phyloP scores from a whole-genome alignment of 495 filamentous ascomycete genomes.

The Penicillium psychrofluorescens region DNA sequence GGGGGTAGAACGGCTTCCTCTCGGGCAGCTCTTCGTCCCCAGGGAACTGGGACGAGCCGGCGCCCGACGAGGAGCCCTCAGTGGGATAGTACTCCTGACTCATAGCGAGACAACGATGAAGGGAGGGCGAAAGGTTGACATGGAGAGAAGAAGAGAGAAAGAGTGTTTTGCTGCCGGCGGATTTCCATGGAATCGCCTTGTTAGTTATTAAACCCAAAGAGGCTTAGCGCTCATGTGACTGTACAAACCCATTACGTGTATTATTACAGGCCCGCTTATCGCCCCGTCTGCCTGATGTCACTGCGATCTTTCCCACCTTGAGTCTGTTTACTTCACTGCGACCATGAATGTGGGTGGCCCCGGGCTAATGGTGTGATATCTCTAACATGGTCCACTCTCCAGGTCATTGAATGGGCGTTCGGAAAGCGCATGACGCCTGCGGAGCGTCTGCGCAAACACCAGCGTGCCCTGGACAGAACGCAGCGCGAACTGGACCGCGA shows the following conservation, averaged over 20 bases:
- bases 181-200: conserved; percentile 9
- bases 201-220: conserved; percentile 12
- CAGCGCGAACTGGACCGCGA: conserved; percentile 93
- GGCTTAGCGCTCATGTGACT: conserved; percentile 25
- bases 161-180: conserved; percentile 6
- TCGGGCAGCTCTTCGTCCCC: conserved; percentile 21
- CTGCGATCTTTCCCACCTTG: not conserved
- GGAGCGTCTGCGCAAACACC: conserved; percentile 93
- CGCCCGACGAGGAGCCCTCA: conserved; percentile 31
- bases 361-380: not conserved
- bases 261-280: not conserved
- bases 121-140: conserved; percentile 1
- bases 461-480: conserved; percentile 91
- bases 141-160: not conserved
- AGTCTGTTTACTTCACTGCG: not conserved
- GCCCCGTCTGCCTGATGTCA: conserved; percentile 22
- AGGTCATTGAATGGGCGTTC: conserved; percentile 98
- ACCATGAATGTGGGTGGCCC: conserved; percentile 53
- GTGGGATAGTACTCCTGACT: conserved; percentile 62
- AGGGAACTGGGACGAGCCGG: conserved; percentile 28
- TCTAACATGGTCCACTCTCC: conserved; percentile 4
- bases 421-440: conserved; percentile 97
- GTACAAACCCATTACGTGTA: conserved; percentile 1
- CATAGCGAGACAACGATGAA: conserved; percentile 42
- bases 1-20: conserved; percentile 23